phyloP scores from a whole-genome alignment of 768 basidiomycete species.

The Auriculariales sp. region DNA sequence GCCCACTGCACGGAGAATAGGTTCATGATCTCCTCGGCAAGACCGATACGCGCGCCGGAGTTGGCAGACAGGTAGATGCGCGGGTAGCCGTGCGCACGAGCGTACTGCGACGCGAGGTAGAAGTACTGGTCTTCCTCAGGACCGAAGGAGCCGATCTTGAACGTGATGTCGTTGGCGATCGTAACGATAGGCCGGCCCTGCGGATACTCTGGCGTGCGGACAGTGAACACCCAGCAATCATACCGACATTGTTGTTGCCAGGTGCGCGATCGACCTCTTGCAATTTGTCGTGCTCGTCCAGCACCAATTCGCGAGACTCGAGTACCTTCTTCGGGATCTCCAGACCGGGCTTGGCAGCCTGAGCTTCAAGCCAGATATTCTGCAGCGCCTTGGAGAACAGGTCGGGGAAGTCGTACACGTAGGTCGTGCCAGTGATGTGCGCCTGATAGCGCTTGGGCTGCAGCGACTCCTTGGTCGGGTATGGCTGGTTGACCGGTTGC shows the following conservation, averaged over 20 bases:
- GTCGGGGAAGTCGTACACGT: slow-evolving; percentile 98
- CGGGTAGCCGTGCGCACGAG: slow-evolving; percentile 75
- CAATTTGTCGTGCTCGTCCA: slow-evolving; percentile 86
- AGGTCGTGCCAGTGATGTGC: slow-evolving; percentile 94
- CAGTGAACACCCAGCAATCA: slow-evolving; percentile 97
- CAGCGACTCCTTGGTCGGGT: slow-evolving; percentile 94
- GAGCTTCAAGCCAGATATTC: slow-evolving; percentile 76
- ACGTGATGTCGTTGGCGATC: slow-evolving; percentile 97
- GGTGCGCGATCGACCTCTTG: slow-evolving; percentile 83
- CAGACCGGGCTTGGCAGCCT: slow-evolving; percentile 47
- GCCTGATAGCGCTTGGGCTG: slow-evolving; percentile 99
- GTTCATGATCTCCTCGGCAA: slow-evolving; percentile 82
- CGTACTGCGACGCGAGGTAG: slow-evolving; percentile 86
- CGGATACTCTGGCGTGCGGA: slow-evolving; percentile 86
- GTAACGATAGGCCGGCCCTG: slow-evolving; percentile 76
- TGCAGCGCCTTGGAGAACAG: slow-evolving; percentile 95
- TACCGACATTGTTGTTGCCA: slow-evolving; percentile 89
- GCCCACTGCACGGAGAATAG: slow-evolving; percentile 91
- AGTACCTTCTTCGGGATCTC: slow-evolving; percentile 64
- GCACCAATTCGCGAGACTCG: slow-evolving; percentile 76
- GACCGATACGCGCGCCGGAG: slow-evolving; percentile 91
- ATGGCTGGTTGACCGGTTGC: slow-evolving; percentile 84
- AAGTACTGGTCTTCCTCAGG: slow-evolving; percentile 94
- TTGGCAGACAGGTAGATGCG: slow-evolving; percentile 98
- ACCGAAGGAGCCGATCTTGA: slow-evolving; percentile 96